phyloP scores from a whole-genome alignment of 139 green algal species.

The Bryopsis sp. region DNA sequence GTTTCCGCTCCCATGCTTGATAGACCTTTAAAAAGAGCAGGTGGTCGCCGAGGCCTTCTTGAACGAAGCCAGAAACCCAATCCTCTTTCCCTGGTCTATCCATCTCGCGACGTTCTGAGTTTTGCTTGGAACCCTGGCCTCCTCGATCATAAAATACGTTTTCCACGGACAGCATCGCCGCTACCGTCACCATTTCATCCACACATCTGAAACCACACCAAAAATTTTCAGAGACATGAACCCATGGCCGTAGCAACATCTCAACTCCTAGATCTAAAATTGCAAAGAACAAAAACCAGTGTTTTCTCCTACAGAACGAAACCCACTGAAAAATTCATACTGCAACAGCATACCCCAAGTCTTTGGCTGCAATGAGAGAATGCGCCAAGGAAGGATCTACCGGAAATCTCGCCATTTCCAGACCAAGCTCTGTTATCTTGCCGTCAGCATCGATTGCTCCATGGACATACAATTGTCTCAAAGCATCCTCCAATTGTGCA shows the following conservation, averaged over 20 bases:
- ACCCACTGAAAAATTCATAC: no score
- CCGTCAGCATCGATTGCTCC: slow-evolving; percentile 79
- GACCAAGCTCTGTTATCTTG: slow-evolving; percentile 50
- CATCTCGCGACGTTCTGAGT: not conserved
- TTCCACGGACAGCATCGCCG: slow-evolving; percentile 80
- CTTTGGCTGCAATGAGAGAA: slow-evolving; percentile 64
- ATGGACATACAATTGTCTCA: slow-evolving; percentile 83
- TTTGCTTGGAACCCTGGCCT: not conserved
- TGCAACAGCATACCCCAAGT: slow-evolving; percentile 40
- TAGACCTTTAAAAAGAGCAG: slow-evolving; percentile 76
- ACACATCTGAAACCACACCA: slow-evolving; percentile 46
- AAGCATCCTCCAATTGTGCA: slow-evolving; percentile 55
- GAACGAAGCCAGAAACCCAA: not conserved
- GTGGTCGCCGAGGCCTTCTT: slow-evolving; percentile 72
- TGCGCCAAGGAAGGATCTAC: slow-evolving; percentile 73
- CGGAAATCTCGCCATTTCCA: slow-evolving; percentile 58
- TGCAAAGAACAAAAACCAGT: not conserved
- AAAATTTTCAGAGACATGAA: no score
- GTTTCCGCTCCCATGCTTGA: slow-evolving; percentile 47
- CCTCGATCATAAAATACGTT: slow-evolving; percentile 45
- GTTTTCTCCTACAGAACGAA: not conserved
- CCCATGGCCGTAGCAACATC: no score
- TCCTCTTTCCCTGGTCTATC: not conserved
- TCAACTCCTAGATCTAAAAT: not conserved
- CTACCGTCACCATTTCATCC: slow-evolving; percentile 59